phyloP scores from a whole-genome alignment of 495 filamentous ascomycete species.

The Oidiodendron maius region DNA sequence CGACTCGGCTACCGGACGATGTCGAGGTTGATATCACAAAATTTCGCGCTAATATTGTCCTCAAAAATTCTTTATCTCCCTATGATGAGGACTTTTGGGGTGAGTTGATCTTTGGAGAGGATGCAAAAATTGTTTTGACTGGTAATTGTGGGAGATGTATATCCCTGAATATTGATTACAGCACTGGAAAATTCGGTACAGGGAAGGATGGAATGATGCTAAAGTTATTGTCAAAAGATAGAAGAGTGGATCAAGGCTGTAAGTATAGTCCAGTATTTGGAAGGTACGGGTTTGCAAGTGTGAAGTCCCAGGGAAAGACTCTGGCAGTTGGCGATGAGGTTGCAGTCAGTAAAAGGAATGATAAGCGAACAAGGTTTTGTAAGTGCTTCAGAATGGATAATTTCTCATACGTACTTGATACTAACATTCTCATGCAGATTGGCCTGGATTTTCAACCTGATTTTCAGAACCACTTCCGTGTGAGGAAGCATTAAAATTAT shows the following conservation, averaged over 20 bases:
- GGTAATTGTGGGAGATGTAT: constrained; percentile 78
- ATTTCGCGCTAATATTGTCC: constrained; percentile 80
- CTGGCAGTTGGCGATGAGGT: constrained; percentile 70
- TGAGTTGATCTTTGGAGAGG: constrained; percentile 30
- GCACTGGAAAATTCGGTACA: constrained; percentile 58
- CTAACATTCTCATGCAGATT: constrained; percentile 2
- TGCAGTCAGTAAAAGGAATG: constrained; percentile 47
- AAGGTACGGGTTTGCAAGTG: constrained; percentile 63
- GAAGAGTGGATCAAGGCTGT: constrained; percentile 66
- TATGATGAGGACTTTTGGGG: constrained; percentile 91
- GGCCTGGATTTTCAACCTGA: constrained; percentile 3
- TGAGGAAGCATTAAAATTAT: no score
- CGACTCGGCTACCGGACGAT: constrained; percentile 46
- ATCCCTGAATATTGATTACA: constrained; percentile 79
- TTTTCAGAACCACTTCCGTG: no score
- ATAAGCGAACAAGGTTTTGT: constrained; percentile 58
- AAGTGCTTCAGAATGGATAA: constrained; percentile 27
- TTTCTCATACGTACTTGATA: neutral
- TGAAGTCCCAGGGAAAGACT: constrained; percentile 20
- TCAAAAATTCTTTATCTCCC: constrained; percentile 47
- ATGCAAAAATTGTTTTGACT: constrained; percentile 50
- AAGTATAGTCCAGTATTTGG: constrained; percentile 82
- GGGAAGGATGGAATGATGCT: constrained; percentile 62
- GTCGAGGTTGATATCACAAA: constrained; percentile 70
- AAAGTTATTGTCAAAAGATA: constrained; percentile 72